phyloP scores from a whole-genome alignment of 441 rosid species.

The Gossypium armourianum region DNA sequence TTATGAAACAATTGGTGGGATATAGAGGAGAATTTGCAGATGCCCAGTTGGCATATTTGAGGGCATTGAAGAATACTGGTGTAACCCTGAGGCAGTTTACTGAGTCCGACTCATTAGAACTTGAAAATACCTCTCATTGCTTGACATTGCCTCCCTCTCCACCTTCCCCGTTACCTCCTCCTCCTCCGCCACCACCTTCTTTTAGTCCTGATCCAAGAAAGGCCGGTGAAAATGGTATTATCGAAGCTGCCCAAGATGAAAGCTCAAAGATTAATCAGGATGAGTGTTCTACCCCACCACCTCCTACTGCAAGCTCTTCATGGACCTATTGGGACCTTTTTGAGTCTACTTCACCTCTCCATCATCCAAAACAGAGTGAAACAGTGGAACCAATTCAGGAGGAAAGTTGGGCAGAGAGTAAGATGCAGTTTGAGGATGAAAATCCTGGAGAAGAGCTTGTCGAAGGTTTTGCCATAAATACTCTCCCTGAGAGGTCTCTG shows the following conservation, averaged over 20 bases:
- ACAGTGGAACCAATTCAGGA: slow-evolving; percentile 36
- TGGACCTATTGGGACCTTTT: slow-evolving; percentile 50
- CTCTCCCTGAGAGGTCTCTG: slow-evolving; percentile 29
- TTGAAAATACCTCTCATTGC: slow-evolving; percentile 39
- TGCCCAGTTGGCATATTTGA: slow-evolving; percentile 63
- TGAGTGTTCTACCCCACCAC: slow-evolving; percentile 24
- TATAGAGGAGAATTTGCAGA: slow-evolving; percentile 71
- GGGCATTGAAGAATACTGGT: slow-evolving; percentile 76
- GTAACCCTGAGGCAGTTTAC: slow-evolving; percentile 86
- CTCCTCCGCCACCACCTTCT: slow-evolving; percentile 41
- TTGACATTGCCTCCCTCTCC: slow-evolving; percentile 23
- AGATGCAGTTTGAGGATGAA: slow-evolving; percentile 58
- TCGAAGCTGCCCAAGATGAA: slow-evolving; percentile 32
- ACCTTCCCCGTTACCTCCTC: neutral
- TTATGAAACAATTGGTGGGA: slow-evolving; percentile 60
- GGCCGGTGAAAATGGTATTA: slow-evolving; percentile 19
- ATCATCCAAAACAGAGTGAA: slow-evolving; percentile 23
- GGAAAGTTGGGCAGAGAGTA: slow-evolving; percentile 66
- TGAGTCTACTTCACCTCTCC: slow-evolving; percentile 23
- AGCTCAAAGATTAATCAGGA: neutral
- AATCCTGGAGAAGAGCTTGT: slow-evolving; percentile 31
- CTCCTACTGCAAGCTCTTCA: slow-evolving; percentile 31
- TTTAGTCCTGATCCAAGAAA: slow-evolving; percentile 51
- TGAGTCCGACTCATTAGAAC: slow-evolving; percentile 67
- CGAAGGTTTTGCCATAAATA: slow-evolving; percentile 20